Conservation (phyloP, 225 moss, liverwort and hornwort genomes). For the Straminergon stramineum region DNA sequence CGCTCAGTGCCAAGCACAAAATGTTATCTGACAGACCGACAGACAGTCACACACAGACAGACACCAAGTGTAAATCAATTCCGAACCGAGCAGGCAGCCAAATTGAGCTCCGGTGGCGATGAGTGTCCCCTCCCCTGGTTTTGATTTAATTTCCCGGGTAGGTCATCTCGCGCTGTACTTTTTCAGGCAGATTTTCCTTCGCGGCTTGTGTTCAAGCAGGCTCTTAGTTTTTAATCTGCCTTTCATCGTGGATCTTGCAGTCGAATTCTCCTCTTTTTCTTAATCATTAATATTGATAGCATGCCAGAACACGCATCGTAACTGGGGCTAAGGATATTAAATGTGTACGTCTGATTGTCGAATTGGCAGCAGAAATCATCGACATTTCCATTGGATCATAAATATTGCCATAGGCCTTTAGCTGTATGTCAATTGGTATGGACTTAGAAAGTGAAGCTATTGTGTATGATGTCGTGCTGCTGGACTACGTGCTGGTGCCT, state of each 20-base stretch:
- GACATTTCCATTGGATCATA: slow-evolving; percentile 2
- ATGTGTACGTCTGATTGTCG: not conserved
- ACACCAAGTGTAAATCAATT: slow-evolving; percentile 20
- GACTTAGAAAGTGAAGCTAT: not conserved
- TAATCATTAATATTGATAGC: not conserved
- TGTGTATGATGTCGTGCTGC: not conserved
- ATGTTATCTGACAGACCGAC: not conserved
- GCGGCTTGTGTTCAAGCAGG: slow-evolving; percentile 6
- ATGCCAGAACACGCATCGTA: slow-evolving; percentile 18
- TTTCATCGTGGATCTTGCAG: slow-evolving; percentile 1
- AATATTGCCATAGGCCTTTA: not conserved
- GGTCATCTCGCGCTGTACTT: slow-evolving; percentile 25
- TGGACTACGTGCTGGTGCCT: not conserved
- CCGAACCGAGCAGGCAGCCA: not conserved
- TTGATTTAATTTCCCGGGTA: not conserved
- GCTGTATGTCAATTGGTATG: not conserved
- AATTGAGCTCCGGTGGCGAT: slow-evolving; percentile 3
- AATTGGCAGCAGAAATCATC: not conserved
- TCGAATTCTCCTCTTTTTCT: not conserved
- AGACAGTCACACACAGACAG: not conserved
- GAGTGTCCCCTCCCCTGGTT: not conserved
- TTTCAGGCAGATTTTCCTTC: slow-evolving; percentile 35
- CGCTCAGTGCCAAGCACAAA: slow-evolving; percentile 34
- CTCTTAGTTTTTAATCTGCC: slow-evolving; percentile 35
- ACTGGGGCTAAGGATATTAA: not conserved